Evolutionary conservation across 139 green algal genomes (phyloP).

Genomic region (Prasinococcaceae sp.): DNA sequence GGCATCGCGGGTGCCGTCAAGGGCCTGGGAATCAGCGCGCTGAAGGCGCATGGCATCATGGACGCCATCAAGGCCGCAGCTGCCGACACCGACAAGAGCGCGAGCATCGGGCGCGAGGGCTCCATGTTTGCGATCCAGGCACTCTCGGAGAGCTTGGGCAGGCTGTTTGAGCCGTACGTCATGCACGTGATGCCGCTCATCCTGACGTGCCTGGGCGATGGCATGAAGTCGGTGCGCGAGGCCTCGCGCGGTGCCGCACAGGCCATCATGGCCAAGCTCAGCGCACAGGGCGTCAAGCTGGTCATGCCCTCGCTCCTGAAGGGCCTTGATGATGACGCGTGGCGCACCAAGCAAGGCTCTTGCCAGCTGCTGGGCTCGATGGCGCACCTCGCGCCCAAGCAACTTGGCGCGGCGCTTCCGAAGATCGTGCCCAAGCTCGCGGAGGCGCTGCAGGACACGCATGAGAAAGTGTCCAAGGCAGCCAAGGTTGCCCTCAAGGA

Average conservation of each 20-base stretch:
- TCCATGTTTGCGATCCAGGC: conserved; percentile 82
- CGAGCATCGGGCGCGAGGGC: conserved; percentile 75
- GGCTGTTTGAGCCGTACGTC: conserved; percentile 98
- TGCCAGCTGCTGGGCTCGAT: conserved; percentile 89
- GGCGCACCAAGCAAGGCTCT: conserved; percentile 87
- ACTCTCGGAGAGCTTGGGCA: conserved; percentile 77
- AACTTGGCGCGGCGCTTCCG: conserved; percentile 80
- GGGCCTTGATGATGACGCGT: conserved; percentile 63
- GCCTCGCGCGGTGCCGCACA: conserved; percentile 57
- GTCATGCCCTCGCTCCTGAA: conserved; percentile 80
- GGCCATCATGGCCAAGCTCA: conserved; percentile 88
- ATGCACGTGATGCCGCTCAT: conserved; percentile 85
- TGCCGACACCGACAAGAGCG: no score
- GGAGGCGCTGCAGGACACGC: conserved; percentile 61
- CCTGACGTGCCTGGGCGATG: conserved; percentile 78
- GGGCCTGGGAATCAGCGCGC: conserved; percentile 65
- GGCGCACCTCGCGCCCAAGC: conserved; percentile 85
- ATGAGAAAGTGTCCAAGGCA: conserved; percentile 74
- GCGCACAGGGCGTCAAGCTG: conserved; percentile 80
- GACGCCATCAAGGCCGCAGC: conserved; percentile 57
- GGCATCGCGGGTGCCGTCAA: conserved; percentile 82
- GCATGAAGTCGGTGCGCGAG: conserved; percentile 41
- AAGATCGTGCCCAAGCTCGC: conserved; percentile 76
- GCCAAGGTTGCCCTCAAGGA: conserved; percentile 65
- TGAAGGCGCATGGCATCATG: conserved; percentile 79